phyloP scores from a whole-genome alignment of 73 alveolate genomes.

The Symbiodinium pilosum region DNA sequence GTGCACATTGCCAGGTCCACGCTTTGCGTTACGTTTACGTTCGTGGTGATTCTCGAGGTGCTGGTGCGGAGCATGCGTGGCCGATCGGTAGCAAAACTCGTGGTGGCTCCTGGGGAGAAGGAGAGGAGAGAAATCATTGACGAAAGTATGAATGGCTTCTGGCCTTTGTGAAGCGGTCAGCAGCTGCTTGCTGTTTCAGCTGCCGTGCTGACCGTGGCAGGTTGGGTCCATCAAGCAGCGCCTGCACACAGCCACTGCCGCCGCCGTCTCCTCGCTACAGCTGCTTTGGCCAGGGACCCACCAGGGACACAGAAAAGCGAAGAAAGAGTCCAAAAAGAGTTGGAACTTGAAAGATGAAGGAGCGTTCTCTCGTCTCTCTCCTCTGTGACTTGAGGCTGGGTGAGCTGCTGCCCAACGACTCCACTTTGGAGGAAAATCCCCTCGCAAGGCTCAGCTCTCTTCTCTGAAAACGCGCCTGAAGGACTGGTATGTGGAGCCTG shows the following conservation, averaged over 20 bases:
- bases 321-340: too few relatives aligned
- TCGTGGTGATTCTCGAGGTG: neutral
- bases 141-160: neutral
- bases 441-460: neutral
- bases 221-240: constrained; percentile 47
- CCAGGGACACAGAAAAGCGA: too few relatives aligned
- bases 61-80: constrained; percentile 57
- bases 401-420: constrained; percentile 72
- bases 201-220: too few relatives aligned
- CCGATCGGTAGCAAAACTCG: constrained; percentile 65
- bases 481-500: constrained; percentile 84
- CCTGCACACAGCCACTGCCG: constrained; percentile 5
- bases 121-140: neutral
- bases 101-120: constrained; percentile 51
- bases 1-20: too few relatives aligned
- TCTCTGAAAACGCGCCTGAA: neutral
- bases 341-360: too few relatives aligned
- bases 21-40: neutral
- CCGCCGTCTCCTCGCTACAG: constrained; percentile 48
- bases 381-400: constrained; percentile 25
- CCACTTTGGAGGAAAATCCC: constrained; percentile 61
- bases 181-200: too few relatives aligned
- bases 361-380: neutral
- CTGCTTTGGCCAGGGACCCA: constrained; percentile 33
- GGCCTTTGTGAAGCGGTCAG: too few relatives aligned